Evolutionary conservation across 176 grass and related monocot genomes (phyloP), one percentile per base, ranked within the genome.

Genomic region (Paspalum vaginatum): DNA sequence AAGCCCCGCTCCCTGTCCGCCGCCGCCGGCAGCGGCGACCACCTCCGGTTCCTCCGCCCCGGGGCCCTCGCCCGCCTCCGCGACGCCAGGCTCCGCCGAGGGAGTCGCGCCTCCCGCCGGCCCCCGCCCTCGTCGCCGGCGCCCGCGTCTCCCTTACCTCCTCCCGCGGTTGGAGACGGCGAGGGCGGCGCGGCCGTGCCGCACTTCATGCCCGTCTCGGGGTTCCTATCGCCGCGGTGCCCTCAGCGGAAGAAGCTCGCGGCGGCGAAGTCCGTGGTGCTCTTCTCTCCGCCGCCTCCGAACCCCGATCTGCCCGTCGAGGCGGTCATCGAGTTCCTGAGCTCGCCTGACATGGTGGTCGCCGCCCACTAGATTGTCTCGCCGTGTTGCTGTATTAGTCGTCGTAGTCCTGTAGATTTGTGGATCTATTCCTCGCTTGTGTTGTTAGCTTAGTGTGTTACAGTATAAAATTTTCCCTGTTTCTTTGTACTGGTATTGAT

Each of bases 11-110:
- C 67, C 11, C 32, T 49, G 9, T 15, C 60, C 16, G 49, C 72
- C 66, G 43, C 49, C 25, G 21, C 27, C 12, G 32, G 32, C 32
- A 38, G 64, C 10, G 88, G 8, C 48, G 82, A 91, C 77, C 85
- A 92, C 90, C 93, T 63, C 61, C 87, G 87, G 10, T 97, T 94
- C 84, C 91, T 97, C 69, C 81, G 81, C 59, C 91, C 94, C 7
- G 87, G 89, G 4, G 94, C 94, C 22, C 89, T 94, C 53, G 87
- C 91, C 59, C 86, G 82, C 65, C 89, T 94, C 59, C 84, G 91
- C 17, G 91, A 97, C 79, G 79, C 69, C 70, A 84, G 85, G 65
- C 79, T 94, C 1, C 83, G 61, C 37, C 79, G 72, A 53, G 63
- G 44, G 11, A 68, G 56, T 9, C 48, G 46, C 3, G 2, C 58